Percentiles rank a stretch among this genome's conserved stretches.
Conservation (phyloP, 805 yeast genomes). For the Kluyveromyces wickerhamii region DNA sequence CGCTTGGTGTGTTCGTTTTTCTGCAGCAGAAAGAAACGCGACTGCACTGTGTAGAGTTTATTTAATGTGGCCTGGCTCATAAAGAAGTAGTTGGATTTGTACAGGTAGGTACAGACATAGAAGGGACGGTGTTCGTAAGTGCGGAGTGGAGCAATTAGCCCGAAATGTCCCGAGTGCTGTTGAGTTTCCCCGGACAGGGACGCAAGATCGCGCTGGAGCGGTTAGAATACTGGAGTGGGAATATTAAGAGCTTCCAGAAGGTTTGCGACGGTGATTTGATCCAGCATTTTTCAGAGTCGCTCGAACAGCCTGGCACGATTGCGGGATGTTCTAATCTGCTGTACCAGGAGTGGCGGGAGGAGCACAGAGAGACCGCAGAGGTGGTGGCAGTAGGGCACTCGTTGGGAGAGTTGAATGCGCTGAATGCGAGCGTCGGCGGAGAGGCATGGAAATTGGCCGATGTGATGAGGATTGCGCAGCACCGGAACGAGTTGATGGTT, state of each 20-base stretch:
- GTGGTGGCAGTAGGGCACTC: constrained; percentile 32
- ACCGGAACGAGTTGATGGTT: constrained; percentile 29
- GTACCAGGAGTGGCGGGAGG: constrained; percentile 8
- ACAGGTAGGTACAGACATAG: too few relatives aligned
- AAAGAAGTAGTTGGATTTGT: too few relatives aligned
- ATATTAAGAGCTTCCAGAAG: background rate
- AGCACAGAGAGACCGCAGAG: too few relatives aligned
- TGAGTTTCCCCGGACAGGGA: constrained; percentile 5
- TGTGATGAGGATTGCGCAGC: constrained; percentile 26
- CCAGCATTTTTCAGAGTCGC: background rate
- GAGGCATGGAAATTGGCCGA: constrained; percentile 21
- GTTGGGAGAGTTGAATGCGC: constrained; percentile 28
- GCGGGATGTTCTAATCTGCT: constrained; percentile 27
- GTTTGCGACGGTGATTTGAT: background rate
- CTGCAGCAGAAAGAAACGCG: too few relatives aligned
- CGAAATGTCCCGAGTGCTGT: background rate
- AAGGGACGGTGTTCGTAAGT: too few relatives aligned
- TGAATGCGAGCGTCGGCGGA: constrained; percentile 18
- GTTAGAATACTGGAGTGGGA: background rate
- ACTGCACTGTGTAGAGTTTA: too few relatives aligned
- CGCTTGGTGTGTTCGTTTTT: too few relatives aligned
- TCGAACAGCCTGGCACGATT: constrained; percentile 22
- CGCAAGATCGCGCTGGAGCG: background rate
- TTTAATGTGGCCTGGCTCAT: too few relatives aligned
- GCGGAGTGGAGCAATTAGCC: too few relatives aligned